These are phyloP conservation scores for Alternaria sp. DNA, from an alignment of 2,329 filamentous ascomycete species.

Conservation along the genomic window DNA sequence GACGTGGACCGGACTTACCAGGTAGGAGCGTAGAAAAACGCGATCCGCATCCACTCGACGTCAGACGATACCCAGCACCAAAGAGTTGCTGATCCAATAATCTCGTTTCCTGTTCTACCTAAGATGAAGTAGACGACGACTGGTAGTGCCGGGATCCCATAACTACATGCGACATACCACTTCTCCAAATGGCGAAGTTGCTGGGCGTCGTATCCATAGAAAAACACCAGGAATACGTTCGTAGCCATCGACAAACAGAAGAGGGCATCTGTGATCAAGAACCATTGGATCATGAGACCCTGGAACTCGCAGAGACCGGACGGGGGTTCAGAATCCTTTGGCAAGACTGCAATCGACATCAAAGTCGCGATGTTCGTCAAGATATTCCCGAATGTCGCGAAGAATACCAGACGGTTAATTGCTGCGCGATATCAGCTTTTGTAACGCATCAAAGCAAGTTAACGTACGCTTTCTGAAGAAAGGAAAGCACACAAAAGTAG, in stretches of 20 bases:
- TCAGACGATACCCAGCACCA: slow-evolving; percentile 79
- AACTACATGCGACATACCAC: slow-evolving; percentile 72
- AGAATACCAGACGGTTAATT: slow-evolving; percentile 87
- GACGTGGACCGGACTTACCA: slow-evolving; percentile 58
- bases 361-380: slow-evolving; percentile 78
- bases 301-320: slow-evolving; percentile 76
- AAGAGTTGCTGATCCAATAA: slow-evolving; percentile 77
- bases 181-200: slow-evolving; percentile 72
- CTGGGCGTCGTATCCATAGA: slow-evolving; percentile 71
- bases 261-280: slow-evolving; percentile 23
- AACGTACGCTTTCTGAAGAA: slow-evolving; percentile 71
- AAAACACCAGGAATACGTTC: slow-evolving; percentile 84
- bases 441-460: background rate
- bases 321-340: slow-evolving; percentile 33
- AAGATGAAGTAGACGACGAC: slow-evolving; percentile 73
- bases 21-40: slow-evolving; percentile 75
- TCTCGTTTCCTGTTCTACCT: slow-evolving; percentile 56
- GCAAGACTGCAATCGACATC: slow-evolving; percentile 69
- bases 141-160: slow-evolving; percentile 74
- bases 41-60: slow-evolving; percentile 76
- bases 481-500: slow-evolving; percentile 71
- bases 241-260: slow-evolving; percentile 66
- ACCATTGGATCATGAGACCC: slow-evolving; percentile 84
- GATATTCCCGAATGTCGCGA: slow-evolving; percentile 81
- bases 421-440: slow-evolving; percentile 39